Evolutionary conservation across 2,329 filamentous ascomycete genomes (phyloP).

Genomic region (Lachnellula cervina): DNA sequence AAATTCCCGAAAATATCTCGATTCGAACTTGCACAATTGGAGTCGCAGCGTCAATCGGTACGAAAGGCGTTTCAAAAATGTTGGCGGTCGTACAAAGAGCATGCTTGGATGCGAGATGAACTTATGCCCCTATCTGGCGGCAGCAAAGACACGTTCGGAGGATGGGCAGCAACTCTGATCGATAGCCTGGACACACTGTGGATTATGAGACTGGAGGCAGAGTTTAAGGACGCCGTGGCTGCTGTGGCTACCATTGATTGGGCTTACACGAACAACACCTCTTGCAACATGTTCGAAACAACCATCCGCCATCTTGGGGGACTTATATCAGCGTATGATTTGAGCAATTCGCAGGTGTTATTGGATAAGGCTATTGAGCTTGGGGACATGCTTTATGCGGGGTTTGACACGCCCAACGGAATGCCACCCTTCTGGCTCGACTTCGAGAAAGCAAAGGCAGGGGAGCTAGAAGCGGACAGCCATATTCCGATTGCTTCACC

Average conservation of each 20-base stretch:
- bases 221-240: slow-evolving; percentile 58
- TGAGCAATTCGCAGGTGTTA: slow-evolving; percentile 19
- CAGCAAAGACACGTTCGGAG: slow-evolving; percentile 74
- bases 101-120: slow-evolving; percentile 82
- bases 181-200: slow-evolving; percentile 77
- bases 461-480: slow-evolving; percentile 41
- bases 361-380: slow-evolving; percentile 29
- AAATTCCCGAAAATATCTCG: slow-evolving; percentile 10
- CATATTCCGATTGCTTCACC: slow-evolving; percentile 51
- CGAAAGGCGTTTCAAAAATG: slow-evolving; percentile 30
- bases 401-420: slow-evolving; percentile 37
- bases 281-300: slow-evolving; percentile 35
- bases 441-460: slow-evolving; percentile 40
- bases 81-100: slow-evolving; percentile 75
- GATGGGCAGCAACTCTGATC: slow-evolving; percentile 83
- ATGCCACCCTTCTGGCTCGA: not conserved
- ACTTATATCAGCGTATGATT: slow-evolving; percentile 33
- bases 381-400: slow-evolving; percentile 30
- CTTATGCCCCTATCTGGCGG: slow-evolving; percentile 63
- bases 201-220: slow-evolving; percentile 74
- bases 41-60: slow-evolving; percentile 10
- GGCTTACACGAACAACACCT: slow-evolving; percentile 10
- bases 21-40: slow-evolving; percentile 6
- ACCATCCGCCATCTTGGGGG: slow-evolving; percentile 37
- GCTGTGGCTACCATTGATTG: slow-evolving; percentile 59